Evolutionary conservation across 2,329 filamentous ascomycete species (phyloP), one percentile per base, ranked within the genome.

Genomic region (Kalaharituber pfeilii): DNA sequence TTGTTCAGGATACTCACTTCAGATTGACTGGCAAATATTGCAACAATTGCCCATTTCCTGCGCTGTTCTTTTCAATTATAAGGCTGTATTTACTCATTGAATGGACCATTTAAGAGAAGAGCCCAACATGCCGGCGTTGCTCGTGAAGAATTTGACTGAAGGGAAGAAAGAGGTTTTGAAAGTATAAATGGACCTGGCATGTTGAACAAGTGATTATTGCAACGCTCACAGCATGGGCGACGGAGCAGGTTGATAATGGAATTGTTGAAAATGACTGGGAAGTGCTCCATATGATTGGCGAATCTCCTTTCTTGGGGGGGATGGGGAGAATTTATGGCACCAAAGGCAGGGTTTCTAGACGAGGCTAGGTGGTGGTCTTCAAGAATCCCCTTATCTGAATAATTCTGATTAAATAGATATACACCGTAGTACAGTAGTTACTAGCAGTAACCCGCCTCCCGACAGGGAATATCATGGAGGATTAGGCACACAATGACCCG

Each of bases 21-120:
- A 77, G 86, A 3, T 91, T 1, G 86, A 94, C 66, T 93, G 86
- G 84, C 87, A 94, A 68, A 94, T 86, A 0, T 70, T 94, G 3
- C 78, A 86, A 1, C 77, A 86, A 2, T 69, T 94, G 0, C 86
- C 86, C 0, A 71, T 94, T 0, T 86, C 82, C 0, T 84, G 77
- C 0, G 81, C 76, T 0, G 71, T 94, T 1, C 76, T 86, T 0
- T 94, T 94, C 71, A 93, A 91, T 67, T 94, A 89, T 75, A 93
- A 89, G 65, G 85, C 82, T 0, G 67, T 91, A 0, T 93, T 93
- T 67, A 91, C 85, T 0, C 82, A 83, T 0, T 66, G 93, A 0
- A 66, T 73, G 0, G 78, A 82, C n/a, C n/a, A n/a, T 59, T 79
- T 93, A 55, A 71, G 76, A 2, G 73, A 82, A 54, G 86, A 94